phyloP scores from a whole-genome alignment of 1,284 basidiomycete species.

The Melampsora occidentalis region DNA sequence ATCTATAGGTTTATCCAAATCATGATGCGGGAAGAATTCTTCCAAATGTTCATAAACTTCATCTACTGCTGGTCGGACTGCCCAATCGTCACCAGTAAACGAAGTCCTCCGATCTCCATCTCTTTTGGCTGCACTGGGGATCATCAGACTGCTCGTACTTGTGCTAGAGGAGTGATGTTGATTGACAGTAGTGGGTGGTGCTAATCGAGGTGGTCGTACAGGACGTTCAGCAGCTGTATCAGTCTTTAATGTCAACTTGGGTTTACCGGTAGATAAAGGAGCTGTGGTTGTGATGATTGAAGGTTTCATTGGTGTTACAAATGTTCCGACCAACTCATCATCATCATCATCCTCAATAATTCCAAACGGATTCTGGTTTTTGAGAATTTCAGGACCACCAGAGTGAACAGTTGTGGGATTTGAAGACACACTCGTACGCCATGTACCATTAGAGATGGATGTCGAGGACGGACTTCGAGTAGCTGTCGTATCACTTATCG shows the following conservation, averaged over 20 bases:
- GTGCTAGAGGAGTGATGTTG: not conserved
- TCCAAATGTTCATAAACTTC: slow-evolving; percentile 90
- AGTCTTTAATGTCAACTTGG: slow-evolving; percentile 32
- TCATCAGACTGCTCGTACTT: slow-evolving; percentile 8
- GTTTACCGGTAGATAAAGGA: slow-evolving; percentile 20
- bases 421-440: slow-evolving; percentile 24
- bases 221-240: slow-evolving; percentile 11
- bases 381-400: not conserved
- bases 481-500: not conserved
- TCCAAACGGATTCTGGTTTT: slow-evolving; percentile 18
- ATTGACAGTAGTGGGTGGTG: not conserved
- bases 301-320: slow-evolving; percentile 43
- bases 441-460: not conserved
- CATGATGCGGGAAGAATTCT: slow-evolving; percentile 92
- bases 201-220: not conserved
- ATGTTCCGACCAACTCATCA: slow-evolving; percentile 40
- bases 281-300: slow-evolving; percentile 3
- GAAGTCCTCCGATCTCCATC: slow-evolving; percentile 16
- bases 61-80: slow-evolving; percentile 82
- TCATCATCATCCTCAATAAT: slow-evolving; percentile 33
- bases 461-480: not conserved
- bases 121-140: not conserved
- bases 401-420: slow-evolving; percentile 10
- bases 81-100: slow-evolving; percentile 52
- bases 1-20: slow-evolving; percentile 87